These are phyloP conservation scores for Telfairia occidentalis DNA, from an alignment of 331 rosid species.

Conservation along the genomic window DNA sequence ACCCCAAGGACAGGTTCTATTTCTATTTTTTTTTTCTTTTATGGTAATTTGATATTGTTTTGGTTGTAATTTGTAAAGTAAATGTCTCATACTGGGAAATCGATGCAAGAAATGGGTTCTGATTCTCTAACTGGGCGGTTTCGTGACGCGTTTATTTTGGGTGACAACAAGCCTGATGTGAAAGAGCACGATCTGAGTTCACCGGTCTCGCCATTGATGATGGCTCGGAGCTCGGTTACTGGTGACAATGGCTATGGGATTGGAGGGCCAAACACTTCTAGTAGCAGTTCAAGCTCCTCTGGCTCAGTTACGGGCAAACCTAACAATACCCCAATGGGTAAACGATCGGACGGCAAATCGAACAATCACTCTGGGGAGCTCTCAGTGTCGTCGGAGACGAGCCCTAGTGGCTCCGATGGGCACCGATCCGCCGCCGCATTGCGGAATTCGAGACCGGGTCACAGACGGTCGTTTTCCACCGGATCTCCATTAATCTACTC, in stretches of 20 bases:
- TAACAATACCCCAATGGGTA: conserved; percentile 22
- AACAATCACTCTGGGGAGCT: conserved; percentile 46
- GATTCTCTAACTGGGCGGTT: conserved; percentile 35
- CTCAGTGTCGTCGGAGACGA: conserved; percentile 28
- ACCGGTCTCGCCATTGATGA: conserved; percentile 40
- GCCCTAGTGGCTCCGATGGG: conserved; percentile 24
- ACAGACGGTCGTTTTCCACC: conserved; percentile 73
- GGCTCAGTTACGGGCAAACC: conserved; percentile 41
- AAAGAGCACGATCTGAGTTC: conserved; percentile 53
- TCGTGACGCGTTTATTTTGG: conserved; percentile 33
- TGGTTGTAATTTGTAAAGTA: background rate
- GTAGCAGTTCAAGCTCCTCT: conserved; percentile 52
- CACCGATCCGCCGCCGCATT: conserved; percentile 39
- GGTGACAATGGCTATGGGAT: conserved; percentile 17
- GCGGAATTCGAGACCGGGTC: conserved; percentile 40
- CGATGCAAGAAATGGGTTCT: conserved; percentile 32
- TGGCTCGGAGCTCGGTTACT: conserved; percentile 21
- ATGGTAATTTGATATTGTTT: background rate
- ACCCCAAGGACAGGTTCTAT: background rate
- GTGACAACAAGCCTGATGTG: conserved; percentile 51
- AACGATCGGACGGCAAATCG: conserved; percentile 29
- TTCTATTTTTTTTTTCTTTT: background rate
- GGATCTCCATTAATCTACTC: conserved; percentile 72
- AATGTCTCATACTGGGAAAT: conserved; percentile 37
- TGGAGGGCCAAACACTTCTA: conserved; percentile 27